Percentiles rank a stretch among this genome's conserved stretches.
Evolutionary conservation across 805 yeast species (phyloP).

Genomic region (Yarrowia sp.): DNA sequence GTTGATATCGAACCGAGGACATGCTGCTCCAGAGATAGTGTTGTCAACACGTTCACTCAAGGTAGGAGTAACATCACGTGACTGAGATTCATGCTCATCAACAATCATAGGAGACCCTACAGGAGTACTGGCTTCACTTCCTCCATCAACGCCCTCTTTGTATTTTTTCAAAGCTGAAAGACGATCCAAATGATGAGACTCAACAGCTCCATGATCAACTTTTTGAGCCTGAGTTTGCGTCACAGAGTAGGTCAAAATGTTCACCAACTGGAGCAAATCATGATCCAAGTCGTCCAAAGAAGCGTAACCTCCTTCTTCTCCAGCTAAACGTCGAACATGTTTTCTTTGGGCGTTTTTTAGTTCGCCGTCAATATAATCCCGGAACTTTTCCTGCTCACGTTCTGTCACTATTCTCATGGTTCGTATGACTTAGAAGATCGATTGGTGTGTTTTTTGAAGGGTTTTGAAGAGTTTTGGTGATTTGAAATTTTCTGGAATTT

Average conservation of each 20-base stretch:
- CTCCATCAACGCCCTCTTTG: constrained; percentile 15
- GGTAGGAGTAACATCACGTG: neutral
- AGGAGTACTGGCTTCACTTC: neutral
- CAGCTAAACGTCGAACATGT: constrained; percentile 31
- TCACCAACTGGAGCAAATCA: constrained; percentile 51
- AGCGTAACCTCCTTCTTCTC: constrained; percentile 24
- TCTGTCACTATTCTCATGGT: constrained; percentile 17
- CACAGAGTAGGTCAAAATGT: constrained; percentile 63
- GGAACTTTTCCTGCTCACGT: constrained; percentile 29
- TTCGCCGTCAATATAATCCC: constrained; percentile 33
- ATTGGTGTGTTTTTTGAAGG: too few relatives aligned
- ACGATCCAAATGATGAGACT: constrained; percentile 14
- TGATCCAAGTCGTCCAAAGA: constrained; percentile 26
- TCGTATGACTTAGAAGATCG: too few relatives aligned
- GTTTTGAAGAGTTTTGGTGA: too few relatives aligned
- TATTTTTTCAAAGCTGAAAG: constrained; percentile 30
- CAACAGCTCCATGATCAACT: neutral
- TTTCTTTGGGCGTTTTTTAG: constrained; percentile 32
- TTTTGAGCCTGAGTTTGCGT: constrained; percentile 34
- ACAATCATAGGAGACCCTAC: neutral
- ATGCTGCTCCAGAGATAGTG: neutral
- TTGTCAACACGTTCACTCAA: neutral
- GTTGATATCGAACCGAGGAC: neutral
- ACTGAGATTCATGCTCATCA: neutral
- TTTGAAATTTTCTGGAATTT: too few relatives aligned